These are phyloP conservation scores for Suillus fuscotomentosus DNA, from an alignment of 768 basidiomycete species.

Conservation along the genomic window DNA sequence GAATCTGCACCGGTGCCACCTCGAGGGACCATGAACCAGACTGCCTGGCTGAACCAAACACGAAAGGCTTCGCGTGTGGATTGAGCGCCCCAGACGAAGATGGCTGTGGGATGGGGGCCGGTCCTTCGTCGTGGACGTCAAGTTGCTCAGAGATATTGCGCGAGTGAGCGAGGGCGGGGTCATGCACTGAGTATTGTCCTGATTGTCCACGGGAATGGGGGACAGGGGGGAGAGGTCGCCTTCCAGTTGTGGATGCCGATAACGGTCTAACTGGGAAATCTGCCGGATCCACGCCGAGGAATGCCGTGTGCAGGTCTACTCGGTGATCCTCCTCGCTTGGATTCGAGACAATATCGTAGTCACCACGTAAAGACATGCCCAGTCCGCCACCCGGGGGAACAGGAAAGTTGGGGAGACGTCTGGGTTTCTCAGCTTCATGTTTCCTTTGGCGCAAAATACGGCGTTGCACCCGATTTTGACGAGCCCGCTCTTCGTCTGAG, in stretches of 20 bases:
- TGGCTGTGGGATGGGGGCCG: constrained; percentile 14
- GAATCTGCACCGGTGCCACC: constrained; percentile 36
- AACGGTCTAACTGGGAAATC: constrained; percentile 47
- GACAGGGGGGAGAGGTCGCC: constrained; percentile 55
- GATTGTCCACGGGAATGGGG: constrained; percentile 69
- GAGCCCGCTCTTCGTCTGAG: constrained; percentile 84
- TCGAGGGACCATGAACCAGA: constrained; percentile 35
- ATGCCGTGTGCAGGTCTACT: constrained; percentile 36
- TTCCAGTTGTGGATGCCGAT: constrained; percentile 40
- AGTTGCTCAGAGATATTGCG: constrained; percentile 45
- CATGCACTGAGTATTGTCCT: constrained; percentile 57
- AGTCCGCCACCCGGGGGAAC: constrained; percentile 61
- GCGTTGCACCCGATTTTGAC: constrained; percentile 62
- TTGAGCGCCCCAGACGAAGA: constrained; percentile 47
- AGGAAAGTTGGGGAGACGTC: constrained; percentile 78
- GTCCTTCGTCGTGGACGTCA: constrained; percentile 23
- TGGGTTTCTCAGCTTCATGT: constrained; percentile 58
- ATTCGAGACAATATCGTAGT: constrained; percentile 79
- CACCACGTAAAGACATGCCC: constrained; percentile 39
- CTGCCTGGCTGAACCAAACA: constrained; percentile 55
- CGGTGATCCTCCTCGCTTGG: constrained; percentile 73
- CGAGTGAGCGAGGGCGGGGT: constrained; percentile 66
- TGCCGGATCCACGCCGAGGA: constrained; percentile 41
- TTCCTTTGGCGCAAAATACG: constrained; percentile 50
- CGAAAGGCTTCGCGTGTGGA: constrained; percentile 81